A percentile compares a stretch with the other conserved stretches of the same genome.
These are phyloP conservation scores for Pezicula neosporulosa DNA, from an alignment of 2,329 filamentous ascomycete genomes.

Conservation along the genomic window DNA sequence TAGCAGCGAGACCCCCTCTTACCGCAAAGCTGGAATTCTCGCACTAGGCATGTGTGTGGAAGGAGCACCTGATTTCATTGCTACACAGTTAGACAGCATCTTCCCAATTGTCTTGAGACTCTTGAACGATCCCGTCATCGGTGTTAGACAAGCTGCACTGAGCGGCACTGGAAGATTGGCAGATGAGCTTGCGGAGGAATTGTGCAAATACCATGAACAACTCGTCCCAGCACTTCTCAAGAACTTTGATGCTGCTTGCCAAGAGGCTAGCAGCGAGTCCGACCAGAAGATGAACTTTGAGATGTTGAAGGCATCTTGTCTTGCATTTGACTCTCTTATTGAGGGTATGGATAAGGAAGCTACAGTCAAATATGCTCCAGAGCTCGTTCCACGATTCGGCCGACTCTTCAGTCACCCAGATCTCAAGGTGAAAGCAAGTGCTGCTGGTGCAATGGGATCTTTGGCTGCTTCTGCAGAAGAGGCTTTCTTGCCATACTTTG, in stretches of 20 bases:
- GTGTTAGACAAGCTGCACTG: conserved; percentile 82
- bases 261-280: conserved; percentile 58
- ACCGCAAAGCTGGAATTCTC: conserved; percentile 86
- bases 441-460: conserved; percentile 85
- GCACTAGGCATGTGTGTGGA: conserved; percentile 92
- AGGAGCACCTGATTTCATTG: conserved; percentile 95
- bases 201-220: conserved; percentile 78
- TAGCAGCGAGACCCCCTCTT: conserved; percentile 67
- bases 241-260: conserved; percentile 80
- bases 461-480: conserved; percentile 82
- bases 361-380: conserved; percentile 76
- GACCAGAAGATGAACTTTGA: conserved; percentile 73
- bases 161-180: conserved; percentile 86
- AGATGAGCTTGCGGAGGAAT: conserved; percentile 89
- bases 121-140: conserved; percentile 77
- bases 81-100: conserved; percentile 83
- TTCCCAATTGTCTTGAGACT: conserved; percentile 82
- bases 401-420: conserved; percentile 81
- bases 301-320: conserved; percentile 86
- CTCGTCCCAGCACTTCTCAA: conserved; percentile 82
- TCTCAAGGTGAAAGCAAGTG: conserved; percentile 83
- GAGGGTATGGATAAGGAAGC: conserved; percentile 79
- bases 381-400: conserved; percentile 81
- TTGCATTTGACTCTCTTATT: conserved; percentile 86
- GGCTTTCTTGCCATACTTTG: conserved; percentile 87